A percentile compares a stretch with the other conserved stretches of the same genome.
Evolutionary conservation across 1,284 basidiomycete species (phyloP).

Genomic region (Ganoderma sinense): DNA sequence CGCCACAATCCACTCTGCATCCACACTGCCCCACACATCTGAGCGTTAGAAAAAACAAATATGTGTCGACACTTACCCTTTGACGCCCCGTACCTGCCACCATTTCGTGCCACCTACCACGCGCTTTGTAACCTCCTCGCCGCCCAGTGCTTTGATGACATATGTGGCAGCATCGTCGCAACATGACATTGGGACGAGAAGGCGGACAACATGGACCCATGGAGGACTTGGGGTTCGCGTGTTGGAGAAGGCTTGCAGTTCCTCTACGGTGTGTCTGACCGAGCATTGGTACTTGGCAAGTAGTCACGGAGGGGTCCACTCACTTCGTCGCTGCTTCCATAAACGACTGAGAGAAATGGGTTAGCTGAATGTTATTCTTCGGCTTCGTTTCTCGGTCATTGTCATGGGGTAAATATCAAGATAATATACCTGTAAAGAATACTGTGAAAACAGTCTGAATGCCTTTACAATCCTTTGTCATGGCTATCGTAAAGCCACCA

Average conservation of each 20-base stretch:
- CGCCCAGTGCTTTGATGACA: conserved; percentile 86
- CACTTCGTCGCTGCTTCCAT: conserved; percentile 54
- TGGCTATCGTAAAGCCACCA: too few species aligned
- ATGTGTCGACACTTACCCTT: conserved; percentile 62
- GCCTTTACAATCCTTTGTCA: too few species aligned
- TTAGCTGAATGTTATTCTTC: background rate
- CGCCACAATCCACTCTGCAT: conserved; percentile 91
- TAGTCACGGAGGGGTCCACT: conserved; percentile 6
- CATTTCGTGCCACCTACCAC: conserved; percentile 92
- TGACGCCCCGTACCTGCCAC: conserved; percentile 92
- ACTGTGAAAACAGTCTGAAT: too few species aligned
- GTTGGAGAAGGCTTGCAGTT: conserved; percentile 87
- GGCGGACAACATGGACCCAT: conserved; percentile 83
- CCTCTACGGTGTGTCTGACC: conserved; percentile 79
- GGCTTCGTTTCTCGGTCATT: background rate
- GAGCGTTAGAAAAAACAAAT: too few species aligned
- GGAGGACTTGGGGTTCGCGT: conserved; percentile 89
- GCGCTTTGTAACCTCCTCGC: conserved; percentile 75
- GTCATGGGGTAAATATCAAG: too few species aligned
- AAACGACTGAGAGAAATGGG: conserved; percentile 47
- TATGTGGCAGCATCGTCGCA: conserved; percentile 83
- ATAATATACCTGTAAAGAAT: too few species aligned
- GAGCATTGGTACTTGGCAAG: background rate
- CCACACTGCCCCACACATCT: conserved; percentile 58
- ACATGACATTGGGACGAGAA: conserved; percentile 76